Base-by-base conservation (phyloP, 768 basidiomycete genomes). In the Rhizopogon roseolus region DNA sequence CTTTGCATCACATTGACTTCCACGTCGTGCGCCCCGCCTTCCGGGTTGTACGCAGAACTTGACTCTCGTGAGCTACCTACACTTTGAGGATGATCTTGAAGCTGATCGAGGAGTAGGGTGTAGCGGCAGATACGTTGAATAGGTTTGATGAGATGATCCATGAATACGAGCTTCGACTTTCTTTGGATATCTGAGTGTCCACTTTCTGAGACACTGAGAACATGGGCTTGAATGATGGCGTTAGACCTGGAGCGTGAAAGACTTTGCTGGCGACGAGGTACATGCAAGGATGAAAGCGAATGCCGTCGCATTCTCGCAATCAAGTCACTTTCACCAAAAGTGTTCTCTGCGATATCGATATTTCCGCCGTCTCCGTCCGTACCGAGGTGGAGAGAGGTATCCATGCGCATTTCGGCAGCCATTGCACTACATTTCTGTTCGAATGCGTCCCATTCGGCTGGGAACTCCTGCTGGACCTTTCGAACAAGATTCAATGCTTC, bases 81-180 rank as follows among this genome's bases (percentile, higher is more conserved):
- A 34, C 16, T 28, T 53, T 13, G 56, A 54, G 8, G 40, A 27
- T 1, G 10, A 25, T 59, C 60, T 29, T 68, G 70, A 36, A 97
- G 78, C 61, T 89, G 85, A 54, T 85, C 86, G 42, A 99, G 81
- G 8, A 99, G 78, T 49, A 98, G 79, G 16, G 94, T 93, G 65
- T 99, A 99, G 61, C 87, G 90, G 80, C 95, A 98, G 48, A 99
- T 88, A 49, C 94, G 78, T 69, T 99, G 96, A 14, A 98, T 81
- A n/a, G 96, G 96, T 69, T 93, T 93, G 73, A 99, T 98, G 72
- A 98, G 79, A 65, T 94, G 94, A 71, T 98, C 96, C 60, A 82
- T 73, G 67, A 90, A 84, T 54, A 78, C 76, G 37, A 90, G 78
- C 19, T 81, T 80, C 11, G 72, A 60, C 43, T 62, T 58, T 54